These are phyloP conservation scores for Colletotrichum shisoi DNA, from an alignment of 2,329 filamentous ascomycete species.

Conservation along the genomic window DNA sequence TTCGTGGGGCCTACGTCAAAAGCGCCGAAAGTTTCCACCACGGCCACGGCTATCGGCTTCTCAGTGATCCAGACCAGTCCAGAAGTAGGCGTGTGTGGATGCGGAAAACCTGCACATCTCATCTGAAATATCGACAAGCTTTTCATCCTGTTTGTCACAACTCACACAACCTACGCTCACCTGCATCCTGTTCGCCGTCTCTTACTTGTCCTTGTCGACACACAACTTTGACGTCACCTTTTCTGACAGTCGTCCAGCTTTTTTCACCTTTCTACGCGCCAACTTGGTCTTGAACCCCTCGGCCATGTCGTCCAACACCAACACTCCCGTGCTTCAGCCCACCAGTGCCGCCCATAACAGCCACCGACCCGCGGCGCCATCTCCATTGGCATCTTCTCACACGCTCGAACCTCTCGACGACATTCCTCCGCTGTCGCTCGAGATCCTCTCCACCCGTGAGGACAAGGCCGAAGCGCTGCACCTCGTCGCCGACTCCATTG, in stretches of 20 bases:
- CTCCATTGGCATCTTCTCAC: constrained; percentile 52
- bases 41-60: constrained; percentile 8
- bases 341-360: constrained; percentile 42
- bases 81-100: constrained; percentile 8
- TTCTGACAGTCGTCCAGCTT: constrained; percentile 63
- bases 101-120: constrained; percentile 13
- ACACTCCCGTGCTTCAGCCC: constrained; percentile 70
- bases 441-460: constrained; percentile 59
- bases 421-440: constrained; percentile 71
- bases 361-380: constrained; percentile 50
- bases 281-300: constrained; percentile 75
- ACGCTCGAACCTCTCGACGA: constrained; percentile 55
- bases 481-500: constrained; percentile 81
- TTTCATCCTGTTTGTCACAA: constrained; percentile 22
- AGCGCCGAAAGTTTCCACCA: constrained; percentile 19
- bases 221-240: background rate
- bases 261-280: constrained; percentile 81
- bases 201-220: background rate
- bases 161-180: background rate
- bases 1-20: constrained; percentile 34
- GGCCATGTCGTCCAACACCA: constrained; percentile 68
- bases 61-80: constrained; percentile 10
- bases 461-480: constrained; percentile 74
- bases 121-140: constrained; percentile 28
- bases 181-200: background rate